Percentiles rank a stretch among this genome's conserved stretches.
These are phyloP conservation scores for Mycena maculata DNA, from an alignment of 768 basidiomycete genomes.

Conservation along the genomic window DNA sequence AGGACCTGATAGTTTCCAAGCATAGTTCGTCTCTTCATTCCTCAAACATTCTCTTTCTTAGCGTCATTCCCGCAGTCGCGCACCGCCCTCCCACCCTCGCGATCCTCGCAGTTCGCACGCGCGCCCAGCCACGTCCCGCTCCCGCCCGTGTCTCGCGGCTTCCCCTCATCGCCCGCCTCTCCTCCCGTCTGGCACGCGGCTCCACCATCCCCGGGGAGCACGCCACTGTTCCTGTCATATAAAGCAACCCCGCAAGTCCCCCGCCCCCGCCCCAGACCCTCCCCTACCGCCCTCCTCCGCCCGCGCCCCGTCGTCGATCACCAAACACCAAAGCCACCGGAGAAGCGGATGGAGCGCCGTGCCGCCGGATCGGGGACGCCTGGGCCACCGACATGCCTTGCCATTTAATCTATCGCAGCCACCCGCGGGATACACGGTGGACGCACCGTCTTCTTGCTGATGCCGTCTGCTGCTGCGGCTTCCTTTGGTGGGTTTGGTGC, in stretches of 20 bases:
- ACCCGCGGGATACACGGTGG: slow-evolving; percentile 3
- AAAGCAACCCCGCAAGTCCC: too few relatives aligned
- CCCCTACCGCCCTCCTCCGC: background rate
- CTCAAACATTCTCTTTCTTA: background rate
- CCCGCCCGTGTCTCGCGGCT: background rate
- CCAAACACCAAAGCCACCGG: background rate
- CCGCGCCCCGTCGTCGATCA: background rate
- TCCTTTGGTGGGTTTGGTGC: background rate
- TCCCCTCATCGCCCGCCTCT: background rate
- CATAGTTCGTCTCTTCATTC: background rate
- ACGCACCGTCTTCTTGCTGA: background rate
- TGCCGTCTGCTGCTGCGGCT: background rate
- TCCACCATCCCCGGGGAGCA: background rate
- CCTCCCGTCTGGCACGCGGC: background rate
- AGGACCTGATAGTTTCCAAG: background rate
- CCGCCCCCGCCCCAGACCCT: background rate
- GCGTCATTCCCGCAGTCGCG: background rate
- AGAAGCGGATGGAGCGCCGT: background rate
- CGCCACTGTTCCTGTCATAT: too few relatives aligned
- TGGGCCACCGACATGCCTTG: background rate
- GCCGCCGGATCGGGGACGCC: too few relatives aligned
- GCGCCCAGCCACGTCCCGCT: background rate
- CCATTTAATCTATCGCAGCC: background rate
- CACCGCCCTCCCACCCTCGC: background rate
- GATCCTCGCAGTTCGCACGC: background rate